Evolutionary conservation across 2,329 filamentous ascomycete genomes (phyloP).

Genomic region (Graphiopsis chlorocephala): DNA sequence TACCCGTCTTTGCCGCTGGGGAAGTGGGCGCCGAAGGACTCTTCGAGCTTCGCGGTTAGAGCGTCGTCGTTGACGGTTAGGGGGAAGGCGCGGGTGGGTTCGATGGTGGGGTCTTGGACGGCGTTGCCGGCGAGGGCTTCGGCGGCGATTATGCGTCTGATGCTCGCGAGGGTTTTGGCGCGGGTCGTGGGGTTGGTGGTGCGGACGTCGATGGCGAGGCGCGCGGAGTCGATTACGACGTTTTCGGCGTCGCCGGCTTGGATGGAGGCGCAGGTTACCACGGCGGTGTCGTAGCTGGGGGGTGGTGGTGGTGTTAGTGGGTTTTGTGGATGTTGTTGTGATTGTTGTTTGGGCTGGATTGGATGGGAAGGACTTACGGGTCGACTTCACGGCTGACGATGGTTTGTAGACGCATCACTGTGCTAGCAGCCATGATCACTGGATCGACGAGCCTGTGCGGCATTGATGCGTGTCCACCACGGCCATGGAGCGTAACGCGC

Average conservation of each 20-base stretch:
- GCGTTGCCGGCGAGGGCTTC: slow-evolving; percentile 53
- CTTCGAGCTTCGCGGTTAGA: slow-evolving; percentile 43
- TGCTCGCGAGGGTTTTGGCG: slow-evolving; percentile 45
- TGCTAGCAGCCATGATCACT: slow-evolving; percentile 55
- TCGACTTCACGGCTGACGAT: slow-evolving; percentile 54
- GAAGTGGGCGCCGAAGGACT: slow-evolving; percentile 49
- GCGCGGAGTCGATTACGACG: slow-evolving; percentile 56
- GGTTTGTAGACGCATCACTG: slow-evolving; percentile 57
- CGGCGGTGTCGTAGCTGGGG: slow-evolving; percentile 45
- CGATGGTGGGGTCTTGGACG: slow-evolving; percentile 44
- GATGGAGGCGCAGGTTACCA: slow-evolving; percentile 59
- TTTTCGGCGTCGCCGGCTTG: slow-evolving; percentile 61
- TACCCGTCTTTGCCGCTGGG: slow-evolving; percentile 32
- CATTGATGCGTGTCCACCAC: slow-evolving; percentile 57
- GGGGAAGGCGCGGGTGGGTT: slow-evolving; percentile 44
- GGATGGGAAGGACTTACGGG: slow-evolving; percentile 33
- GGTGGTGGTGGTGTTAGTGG: neutral
- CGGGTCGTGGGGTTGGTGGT: slow-evolving; percentile 47
- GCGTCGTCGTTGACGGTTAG: slow-evolving; percentile 52
- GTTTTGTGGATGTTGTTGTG: neutral
- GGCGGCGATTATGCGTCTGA: slow-evolving; percentile 54
- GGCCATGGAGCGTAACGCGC: slow-evolving; percentile 54
- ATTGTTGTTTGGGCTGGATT: neutral
- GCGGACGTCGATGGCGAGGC: slow-evolving; percentile 56
- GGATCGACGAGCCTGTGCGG: slow-evolving; percentile 59